A percentile compares a stretch with the other conserved stretches of the same genome.
Conservation (phyloP, 768 basidiomycete species). For the Russula olivacea region DNA sequence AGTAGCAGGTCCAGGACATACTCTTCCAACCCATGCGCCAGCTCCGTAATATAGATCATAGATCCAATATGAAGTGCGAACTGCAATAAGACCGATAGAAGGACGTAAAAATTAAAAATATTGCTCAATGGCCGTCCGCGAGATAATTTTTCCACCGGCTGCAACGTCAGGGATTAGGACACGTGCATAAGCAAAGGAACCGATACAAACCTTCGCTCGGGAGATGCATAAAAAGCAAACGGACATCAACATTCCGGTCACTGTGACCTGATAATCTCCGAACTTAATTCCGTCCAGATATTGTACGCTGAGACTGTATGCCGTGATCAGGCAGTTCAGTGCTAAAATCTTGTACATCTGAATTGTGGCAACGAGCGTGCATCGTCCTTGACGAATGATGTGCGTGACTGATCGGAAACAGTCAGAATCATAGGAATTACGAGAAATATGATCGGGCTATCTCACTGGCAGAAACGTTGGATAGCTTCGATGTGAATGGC, state of each 20-base stretch:
- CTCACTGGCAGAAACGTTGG: conserved; percentile 95
- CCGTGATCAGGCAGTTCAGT: conserved; percentile 94
- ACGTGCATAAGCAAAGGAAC: neutral
- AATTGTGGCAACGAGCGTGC: conserved; percentile 96
- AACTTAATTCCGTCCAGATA: conserved; percentile 99
- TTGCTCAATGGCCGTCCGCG: conserved; percentile 89
- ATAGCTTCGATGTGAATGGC: conserved; percentile 96
- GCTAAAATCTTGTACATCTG: conserved; percentile 99
- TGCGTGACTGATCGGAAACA: conserved; percentile 61
- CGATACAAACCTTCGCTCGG: conserved; percentile 73
- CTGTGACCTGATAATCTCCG: conserved; percentile 96
- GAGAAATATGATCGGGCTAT: conserved; percentile 22
- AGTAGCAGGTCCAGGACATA: conserved; percentile 36
- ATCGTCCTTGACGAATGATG: conserved; percentile 97
- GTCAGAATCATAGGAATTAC: neutral
- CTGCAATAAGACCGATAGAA: conserved; percentile 86
- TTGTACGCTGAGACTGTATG: conserved; percentile 96
- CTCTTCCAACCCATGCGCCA: conserved; percentile 75
- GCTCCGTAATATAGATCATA: conserved; percentile 87
- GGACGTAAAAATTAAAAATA: conserved; percentile 95
- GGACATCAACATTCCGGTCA: conserved; percentile 96
- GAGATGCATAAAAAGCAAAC: conserved; percentile 99
- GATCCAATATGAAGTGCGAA: conserved; percentile 90
- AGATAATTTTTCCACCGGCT: conserved; percentile 97
- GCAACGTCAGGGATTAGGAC: neutral